Base-by-base conservation (phyloP, 352 stramenopile genomes). In the Phytophthora crassamura region DNA sequence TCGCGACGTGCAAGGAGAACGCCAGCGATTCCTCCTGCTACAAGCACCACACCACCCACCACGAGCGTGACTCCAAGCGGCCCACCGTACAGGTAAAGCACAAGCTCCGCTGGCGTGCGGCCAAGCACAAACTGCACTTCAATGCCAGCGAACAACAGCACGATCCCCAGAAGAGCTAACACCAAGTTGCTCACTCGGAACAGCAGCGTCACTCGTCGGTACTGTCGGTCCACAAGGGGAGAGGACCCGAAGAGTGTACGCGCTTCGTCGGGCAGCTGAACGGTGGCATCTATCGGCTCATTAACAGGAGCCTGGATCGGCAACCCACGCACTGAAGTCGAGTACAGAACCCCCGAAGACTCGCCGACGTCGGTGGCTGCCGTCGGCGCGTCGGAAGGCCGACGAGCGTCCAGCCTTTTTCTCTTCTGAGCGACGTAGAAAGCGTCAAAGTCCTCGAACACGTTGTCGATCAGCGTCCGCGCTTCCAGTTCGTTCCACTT, bases 401-500 rank as follows among this genome's bases (percentile, higher is more conserved):
- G n/a, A n/a, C 46, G 59, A 36, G 18, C 41, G 48, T 76, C 69
- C 11, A 69, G 18, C 32, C 74, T 68, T 52, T 80, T 80, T 3
- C 70, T 53, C 39, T 69, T 59, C 45, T 73, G 64, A n/a, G 64
- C 62, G 2, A 67, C 64, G 11, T 81, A 78, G 39, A 75, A 89
- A 4, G 72, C 38, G 7, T 77, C 68, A 62, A 91, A 91, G 39
- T 86, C 77, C 12, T 87, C 78, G 11, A 85, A 72, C 5, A 74
- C 60, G 2, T 71, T 64, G 1, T 38, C 42, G 1, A 36, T 52
- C 33, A 77, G 45, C 1, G 74, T 74, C n/a, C 81, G 73, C n/a
- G 75, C 66, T 36, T 85, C 54, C 0, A 91, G 67, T 56, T 91
- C 83, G 6, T 59, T 73, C 83, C 80, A 91, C 35, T 91, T 91